These are phyloP conservation scores for Nepenthes gracilis DNA, from an alignment of 148 eudicot genomes.

Conservation along the genomic window DNA sequence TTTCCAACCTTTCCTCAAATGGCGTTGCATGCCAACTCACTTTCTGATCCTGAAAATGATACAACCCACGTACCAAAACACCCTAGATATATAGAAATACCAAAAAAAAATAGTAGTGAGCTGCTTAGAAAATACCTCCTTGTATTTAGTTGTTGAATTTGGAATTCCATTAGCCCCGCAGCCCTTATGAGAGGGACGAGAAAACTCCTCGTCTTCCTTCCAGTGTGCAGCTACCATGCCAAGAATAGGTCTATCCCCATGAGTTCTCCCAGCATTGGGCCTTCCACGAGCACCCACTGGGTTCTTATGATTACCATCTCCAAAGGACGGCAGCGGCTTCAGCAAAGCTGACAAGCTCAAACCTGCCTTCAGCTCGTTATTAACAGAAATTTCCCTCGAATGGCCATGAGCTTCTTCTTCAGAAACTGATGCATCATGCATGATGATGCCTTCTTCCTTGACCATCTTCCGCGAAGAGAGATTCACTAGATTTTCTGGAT, in stretches of 20 bases:
- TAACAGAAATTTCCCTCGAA: constrained; percentile 12
- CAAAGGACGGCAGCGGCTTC: constrained; percentile 16
- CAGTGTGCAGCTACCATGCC: constrained; percentile 78
- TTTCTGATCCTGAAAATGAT: constrained; percentile 68
- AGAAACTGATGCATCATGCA: constrained; percentile 8
- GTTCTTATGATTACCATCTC: constrained; percentile 6
- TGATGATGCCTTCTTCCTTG: constrained; percentile 19
- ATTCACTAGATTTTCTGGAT: constrained; percentile 8
- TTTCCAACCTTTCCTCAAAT: constrained; percentile 89
- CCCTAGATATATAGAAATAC: not conserved
- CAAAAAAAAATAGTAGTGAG: not conserved
- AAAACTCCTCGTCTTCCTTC: constrained; percentile 42
- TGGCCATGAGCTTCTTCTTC: constrained; percentile 15
- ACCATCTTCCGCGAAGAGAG: constrained; percentile 18
- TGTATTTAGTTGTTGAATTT: constrained; percentile 86
- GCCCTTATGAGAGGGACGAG: constrained; percentile 41
- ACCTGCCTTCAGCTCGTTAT: constrained; percentile 30
- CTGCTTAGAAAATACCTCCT: constrained; percentile 45
- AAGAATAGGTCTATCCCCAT: constrained; percentile 65
- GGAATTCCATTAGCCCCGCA: constrained; percentile 98
- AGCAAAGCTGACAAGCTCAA: constrained; percentile 55
- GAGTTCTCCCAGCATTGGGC: constrained; percentile 22
- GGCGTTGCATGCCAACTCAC: constrained; percentile 97
- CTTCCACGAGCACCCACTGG: constrained; percentile 12
- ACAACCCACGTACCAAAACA: not conserved